Evolutionary conservation across 257 asterid species (phyloP).

Genomic region (Capsicum rhomboideum): DNA sequence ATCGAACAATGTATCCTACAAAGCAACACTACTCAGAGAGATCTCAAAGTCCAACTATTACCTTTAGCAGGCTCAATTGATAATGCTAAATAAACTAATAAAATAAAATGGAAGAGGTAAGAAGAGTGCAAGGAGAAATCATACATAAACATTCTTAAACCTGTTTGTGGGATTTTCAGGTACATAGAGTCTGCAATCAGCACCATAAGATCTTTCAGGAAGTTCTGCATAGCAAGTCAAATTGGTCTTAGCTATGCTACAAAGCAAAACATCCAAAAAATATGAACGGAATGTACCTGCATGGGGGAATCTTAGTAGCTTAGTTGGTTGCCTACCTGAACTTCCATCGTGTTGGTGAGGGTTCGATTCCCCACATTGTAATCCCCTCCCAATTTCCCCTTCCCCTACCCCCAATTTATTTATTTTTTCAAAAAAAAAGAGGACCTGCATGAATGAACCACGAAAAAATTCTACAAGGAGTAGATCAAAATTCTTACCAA

Average conservation of each 20-base stretch:
- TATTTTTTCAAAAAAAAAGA: too few relatives aligned
- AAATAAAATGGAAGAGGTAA: not conserved
- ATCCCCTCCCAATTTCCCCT: too few relatives aligned
- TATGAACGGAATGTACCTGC: not conserved
- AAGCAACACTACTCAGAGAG: constrained; percentile 3
- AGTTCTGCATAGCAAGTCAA: constrained; percentile 50
- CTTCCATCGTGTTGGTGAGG: too few relatives aligned
- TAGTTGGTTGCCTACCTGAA: too few relatives aligned
- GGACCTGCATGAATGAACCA: not conserved
- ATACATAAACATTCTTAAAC: constrained; percentile 99
- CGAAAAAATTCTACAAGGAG: not conserved
- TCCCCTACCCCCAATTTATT: too few relatives aligned
- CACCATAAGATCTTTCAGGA: constrained; percentile 92
- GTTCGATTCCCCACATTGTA: too few relatives aligned
- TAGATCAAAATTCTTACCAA: constrained; percentile 51
- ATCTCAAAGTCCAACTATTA: constrained; percentile 4
- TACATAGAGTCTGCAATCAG: constrained; percentile 86
- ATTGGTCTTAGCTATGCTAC: not conserved
- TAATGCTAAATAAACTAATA: not conserved
- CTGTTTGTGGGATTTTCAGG: constrained; percentile 90
- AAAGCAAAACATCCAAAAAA: not conserved
- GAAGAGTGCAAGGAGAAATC: constrained; percentile 25
- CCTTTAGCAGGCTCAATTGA: not conserved
- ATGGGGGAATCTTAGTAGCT: too few relatives aligned
- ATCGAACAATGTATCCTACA: constrained; percentile 90